phyloP scores from a whole-genome alignment of 192 early-diverging fungal species.

The Spizellomyces sp. region DNA sequence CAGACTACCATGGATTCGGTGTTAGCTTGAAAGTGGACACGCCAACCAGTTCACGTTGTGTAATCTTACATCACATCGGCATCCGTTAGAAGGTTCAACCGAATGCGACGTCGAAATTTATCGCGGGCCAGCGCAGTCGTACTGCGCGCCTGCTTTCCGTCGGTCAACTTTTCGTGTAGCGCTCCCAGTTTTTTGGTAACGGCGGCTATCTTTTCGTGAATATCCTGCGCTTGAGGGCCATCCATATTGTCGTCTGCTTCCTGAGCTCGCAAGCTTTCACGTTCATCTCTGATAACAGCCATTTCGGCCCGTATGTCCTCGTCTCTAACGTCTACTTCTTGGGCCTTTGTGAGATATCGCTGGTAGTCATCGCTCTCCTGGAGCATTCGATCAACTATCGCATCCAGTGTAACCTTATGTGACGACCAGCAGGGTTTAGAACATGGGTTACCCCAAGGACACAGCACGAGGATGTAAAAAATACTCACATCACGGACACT shows the following conservation, averaged over 20 bases:
- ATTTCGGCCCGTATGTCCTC: constrained; percentile 27
- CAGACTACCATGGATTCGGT: constrained; percentile 2
- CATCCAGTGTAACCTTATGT: constrained; percentile 13
- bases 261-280: constrained; percentile 33
- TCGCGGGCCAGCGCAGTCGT: constrained; percentile 40
- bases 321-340: constrained; percentile 41
- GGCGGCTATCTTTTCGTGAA: constrained; percentile 13
- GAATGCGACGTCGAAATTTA: constrained; percentile 52
- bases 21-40: too few species aligned
- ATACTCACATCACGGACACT: constrained; percentile 68
- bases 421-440: too few species aligned
- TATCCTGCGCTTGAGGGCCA: constrained; percentile 11
- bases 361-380: constrained; percentile 12
- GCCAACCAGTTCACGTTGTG: too few species aligned
- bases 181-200: constrained; percentile 28
- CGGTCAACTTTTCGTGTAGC: constrained; percentile 42
- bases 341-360: constrained; percentile 37
- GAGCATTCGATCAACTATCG: constrained; percentile 3
- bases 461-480: background rate
- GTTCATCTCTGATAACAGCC: constrained; percentile 37
- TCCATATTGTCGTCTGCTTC: constrained; percentile 27
- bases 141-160: constrained; percentile 4
- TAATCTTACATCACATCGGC: constrained; percentile 66
- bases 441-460: too few species aligned
- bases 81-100: constrained; percentile 68